These are phyloP conservation scores for Aschersonia sp. DNA, from an alignment of 2,329 filamentous ascomycete genomes.

Conservation along the genomic window DNA sequence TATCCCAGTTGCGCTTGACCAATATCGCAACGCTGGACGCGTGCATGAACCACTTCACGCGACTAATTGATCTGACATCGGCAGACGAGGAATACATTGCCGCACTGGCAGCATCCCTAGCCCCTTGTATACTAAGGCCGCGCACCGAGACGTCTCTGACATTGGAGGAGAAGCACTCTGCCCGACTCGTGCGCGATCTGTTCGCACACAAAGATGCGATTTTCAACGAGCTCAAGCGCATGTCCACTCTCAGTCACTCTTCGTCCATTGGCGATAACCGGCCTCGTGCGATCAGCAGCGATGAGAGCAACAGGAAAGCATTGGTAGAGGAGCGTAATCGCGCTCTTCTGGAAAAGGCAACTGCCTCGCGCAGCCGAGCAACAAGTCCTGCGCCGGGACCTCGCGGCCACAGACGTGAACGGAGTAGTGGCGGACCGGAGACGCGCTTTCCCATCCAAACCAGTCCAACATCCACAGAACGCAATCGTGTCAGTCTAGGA, in stretches of 20 bases:
- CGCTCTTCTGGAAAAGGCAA: constrained; percentile 56
- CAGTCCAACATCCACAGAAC: constrained; percentile 41
- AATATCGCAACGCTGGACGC: constrained; percentile 99
- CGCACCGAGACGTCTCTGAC: constrained; percentile 79
- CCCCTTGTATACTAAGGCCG: constrained; percentile 78
- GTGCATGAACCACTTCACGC: constrained; percentile 94
- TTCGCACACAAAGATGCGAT: constrained; percentile 91
- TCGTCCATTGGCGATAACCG: constrained; percentile 42
- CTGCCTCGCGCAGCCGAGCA: constrained; percentile 52
- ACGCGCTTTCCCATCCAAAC: constrained; percentile 77
- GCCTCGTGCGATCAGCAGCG: constrained; percentile 78
- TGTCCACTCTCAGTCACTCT: constrained; percentile 55
- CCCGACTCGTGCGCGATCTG: constrained; percentile 79
- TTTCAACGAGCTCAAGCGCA: constrained; percentile 90
- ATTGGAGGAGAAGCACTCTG: constrained; percentile 87
- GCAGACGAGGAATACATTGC: constrained; percentile 78
- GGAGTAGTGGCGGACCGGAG: constrained; percentile 56
- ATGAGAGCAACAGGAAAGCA: constrained; percentile 87
- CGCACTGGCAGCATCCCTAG: constrained; percentile 57
- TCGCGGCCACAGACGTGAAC: constrained; percentile 58
- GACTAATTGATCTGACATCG: constrained; percentile 89
- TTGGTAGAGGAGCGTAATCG: constrained; percentile 89
- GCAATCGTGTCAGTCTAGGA: constrained; percentile 34
- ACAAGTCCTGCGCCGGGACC: constrained; percentile 56
- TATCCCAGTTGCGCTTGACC: constrained; percentile 84